These are phyloP conservation scores for Cyanidium caldarium DNA, from an alignment of 23 red algal genomes.

Conservation along the genomic window DNA sequence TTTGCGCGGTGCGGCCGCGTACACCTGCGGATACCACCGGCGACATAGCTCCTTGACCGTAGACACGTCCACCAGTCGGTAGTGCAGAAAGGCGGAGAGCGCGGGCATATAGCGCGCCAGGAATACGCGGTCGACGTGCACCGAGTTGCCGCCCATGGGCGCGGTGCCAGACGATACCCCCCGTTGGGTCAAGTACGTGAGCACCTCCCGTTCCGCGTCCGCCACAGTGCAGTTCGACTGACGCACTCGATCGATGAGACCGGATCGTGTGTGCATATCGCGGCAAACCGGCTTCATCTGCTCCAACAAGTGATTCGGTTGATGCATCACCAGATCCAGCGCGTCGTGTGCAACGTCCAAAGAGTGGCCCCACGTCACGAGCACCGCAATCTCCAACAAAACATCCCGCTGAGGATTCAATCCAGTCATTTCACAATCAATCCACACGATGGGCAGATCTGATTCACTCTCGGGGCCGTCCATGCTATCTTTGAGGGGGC, in stretches of 20 bases:
- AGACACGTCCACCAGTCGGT: neutral
- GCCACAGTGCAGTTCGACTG: neutral
- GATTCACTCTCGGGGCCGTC: no score
- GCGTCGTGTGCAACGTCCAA: neutral
- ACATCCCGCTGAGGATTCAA: neutral
- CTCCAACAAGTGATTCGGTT: neutral
- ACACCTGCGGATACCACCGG: neutral
- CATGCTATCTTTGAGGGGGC: no score
- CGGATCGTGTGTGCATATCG: neutral
- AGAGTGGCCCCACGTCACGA: slow-evolving; percentile 1
- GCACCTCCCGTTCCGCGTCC: neutral
- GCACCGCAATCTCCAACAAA: neutral
- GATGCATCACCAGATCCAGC: neutral
- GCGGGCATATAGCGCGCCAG: neutral
- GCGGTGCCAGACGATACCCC: neutral
- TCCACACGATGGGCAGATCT: neutral
- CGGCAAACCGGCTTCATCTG: neutral
- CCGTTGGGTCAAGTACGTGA: neutral
- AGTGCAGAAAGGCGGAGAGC: neutral
- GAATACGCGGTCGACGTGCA: neutral
- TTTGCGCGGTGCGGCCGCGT: neutral
- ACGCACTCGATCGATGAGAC: neutral
- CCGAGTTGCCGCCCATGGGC: neutral
- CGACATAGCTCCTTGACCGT: neutral
- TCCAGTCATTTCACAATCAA: slow-evolving; percentile 4